These are phyloP conservation scores for Golubevia pallescens DNA, from an alignment of 1,284 basidiomycete genomes.

Conservation along the genomic window DNA sequence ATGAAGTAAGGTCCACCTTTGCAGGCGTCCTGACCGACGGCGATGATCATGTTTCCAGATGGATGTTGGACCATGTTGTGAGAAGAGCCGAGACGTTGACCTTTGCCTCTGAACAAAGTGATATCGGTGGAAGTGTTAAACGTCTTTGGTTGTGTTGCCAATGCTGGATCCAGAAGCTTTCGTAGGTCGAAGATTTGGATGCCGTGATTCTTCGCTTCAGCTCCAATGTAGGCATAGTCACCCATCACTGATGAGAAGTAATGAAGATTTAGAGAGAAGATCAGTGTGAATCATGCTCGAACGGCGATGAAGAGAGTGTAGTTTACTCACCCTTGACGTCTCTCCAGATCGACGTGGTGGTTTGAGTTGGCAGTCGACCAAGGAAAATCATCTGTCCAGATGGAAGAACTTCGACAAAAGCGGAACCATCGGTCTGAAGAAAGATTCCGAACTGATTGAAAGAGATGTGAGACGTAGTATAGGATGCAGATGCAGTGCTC, in stretches of 20 bases:
- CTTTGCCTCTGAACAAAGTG: not conserved
- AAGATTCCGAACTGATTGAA: not conserved
- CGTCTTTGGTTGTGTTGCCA: not conserved
- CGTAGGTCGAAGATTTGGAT: conserved; percentile 9
- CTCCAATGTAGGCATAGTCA: conserved; percentile 5
- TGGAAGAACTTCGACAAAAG: not conserved
- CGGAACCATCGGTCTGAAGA: not conserved
- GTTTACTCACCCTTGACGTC: not conserved
- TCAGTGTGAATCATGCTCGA: no score
- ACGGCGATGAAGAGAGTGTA: no score
- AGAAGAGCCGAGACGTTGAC: not conserved
- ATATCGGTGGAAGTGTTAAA: not conserved
- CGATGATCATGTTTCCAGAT: conserved; percentile 1
- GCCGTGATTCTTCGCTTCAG: conserved; percentile 3
- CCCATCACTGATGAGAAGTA: not conserved
- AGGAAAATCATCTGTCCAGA: not conserved
- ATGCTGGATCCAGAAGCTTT: not conserved
- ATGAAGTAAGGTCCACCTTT: conserved; percentile 2
- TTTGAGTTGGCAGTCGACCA: conserved; percentile 2
- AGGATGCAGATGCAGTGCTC: not conserved
- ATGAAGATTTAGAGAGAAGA: no score
- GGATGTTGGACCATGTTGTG: conserved; percentile 9
- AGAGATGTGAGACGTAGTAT: not conserved
- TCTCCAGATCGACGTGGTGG: not conserved
- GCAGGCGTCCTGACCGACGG: conserved; percentile 5